A percentile compares a stretch with the other conserved stretches of the same genome.
Evolutionary conservation across 805 yeast genomes (phyloP).

Genomic region (Ascoidea tarda): DNA sequence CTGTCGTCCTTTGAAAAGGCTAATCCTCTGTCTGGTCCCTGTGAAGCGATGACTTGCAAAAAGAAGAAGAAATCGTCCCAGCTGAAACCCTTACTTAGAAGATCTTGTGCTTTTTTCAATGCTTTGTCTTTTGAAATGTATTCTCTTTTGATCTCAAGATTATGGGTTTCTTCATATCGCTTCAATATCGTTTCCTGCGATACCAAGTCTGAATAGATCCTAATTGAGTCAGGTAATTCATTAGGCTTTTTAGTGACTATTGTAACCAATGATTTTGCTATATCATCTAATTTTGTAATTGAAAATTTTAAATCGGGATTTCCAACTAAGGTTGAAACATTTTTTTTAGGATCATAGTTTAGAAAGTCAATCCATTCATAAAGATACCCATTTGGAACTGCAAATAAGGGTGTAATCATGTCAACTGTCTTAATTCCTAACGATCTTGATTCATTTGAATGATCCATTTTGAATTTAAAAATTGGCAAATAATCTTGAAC

Average conservation of each 20-base stretch:
- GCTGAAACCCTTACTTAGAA: constrained; percentile 17
- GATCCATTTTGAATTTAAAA: background rate
- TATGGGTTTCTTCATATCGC: constrained; percentile 25
- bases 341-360: constrained; percentile 18
- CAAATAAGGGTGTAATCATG: constrained; percentile 25
- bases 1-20: constrained; percentile 18
- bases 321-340: constrained; percentile 25
- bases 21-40: constrained; percentile 28
- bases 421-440: constrained; percentile 33
- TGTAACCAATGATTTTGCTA: constrained; percentile 29
- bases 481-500: background rate
- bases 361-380: background rate
- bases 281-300: constrained; percentile 24
- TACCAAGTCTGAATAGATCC: constrained; percentile 27
- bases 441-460: background rate
- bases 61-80: constrained; percentile 22
- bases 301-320: constrained; percentile 23
- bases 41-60: constrained; percentile 21
- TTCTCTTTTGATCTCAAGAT: constrained; percentile 20
- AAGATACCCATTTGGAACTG: constrained; percentile 20
- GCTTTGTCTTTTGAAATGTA: constrained; percentile 19
- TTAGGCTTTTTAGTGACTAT: background rate
- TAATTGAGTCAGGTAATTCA: constrained; percentile 27
- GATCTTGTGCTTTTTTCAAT: constrained; percentile 18
- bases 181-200: constrained; percentile 24